Evolutionary conservation across 805 yeast genomes (phyloP).

Genomic region (Spathaspora sp.): DNA sequence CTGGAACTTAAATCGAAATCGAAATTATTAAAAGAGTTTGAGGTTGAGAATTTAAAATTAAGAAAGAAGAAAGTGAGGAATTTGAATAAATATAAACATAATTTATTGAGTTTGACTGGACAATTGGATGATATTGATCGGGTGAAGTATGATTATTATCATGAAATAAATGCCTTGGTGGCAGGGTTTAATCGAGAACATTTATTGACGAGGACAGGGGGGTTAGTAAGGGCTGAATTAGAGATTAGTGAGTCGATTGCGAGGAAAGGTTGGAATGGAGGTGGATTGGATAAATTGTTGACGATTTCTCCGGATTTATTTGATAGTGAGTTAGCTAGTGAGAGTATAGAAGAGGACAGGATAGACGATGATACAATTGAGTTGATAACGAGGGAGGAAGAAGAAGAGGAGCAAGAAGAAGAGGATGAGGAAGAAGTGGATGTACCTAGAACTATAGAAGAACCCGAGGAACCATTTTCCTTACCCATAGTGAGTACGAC

Average conservation of each 20-base stretch:
- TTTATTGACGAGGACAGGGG: slow-evolving; percentile 54
- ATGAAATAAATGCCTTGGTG: slow-evolving; percentile 56
- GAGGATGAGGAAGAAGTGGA: not conserved
- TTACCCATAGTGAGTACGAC: slow-evolving; percentile 35
- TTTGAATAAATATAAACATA: slow-evolving; percentile 62
- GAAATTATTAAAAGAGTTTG: slow-evolving; percentile 52
- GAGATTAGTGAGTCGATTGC: slow-evolving; percentile 81
- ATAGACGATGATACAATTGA: slow-evolving; percentile 20
- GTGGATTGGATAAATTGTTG: slow-evolving; percentile 72
- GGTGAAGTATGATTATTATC: slow-evolving; percentile 71
- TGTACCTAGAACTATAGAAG: not conserved
- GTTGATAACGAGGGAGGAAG: not conserved
- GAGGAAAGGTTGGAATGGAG: slow-evolving; percentile 82
- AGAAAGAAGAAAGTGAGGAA: slow-evolving; percentile 62
- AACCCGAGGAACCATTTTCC: slow-evolving; percentile 48
- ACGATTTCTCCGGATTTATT: slow-evolving; percentile 56
- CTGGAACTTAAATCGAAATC: slow-evolving; percentile 50
- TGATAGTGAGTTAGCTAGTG: slow-evolving; percentile 10
- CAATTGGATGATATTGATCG: slow-evolving; percentile 79
- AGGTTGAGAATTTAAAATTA: slow-evolving; percentile 55
- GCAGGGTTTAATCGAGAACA: slow-evolving; percentile 53
- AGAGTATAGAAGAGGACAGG: not conserved
- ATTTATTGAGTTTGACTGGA: slow-evolving; percentile 61
- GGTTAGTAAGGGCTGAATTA: slow-evolving; percentile 72
- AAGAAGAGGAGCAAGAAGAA: not conserved